Evolutionary conservation across 2,329 filamentous ascomycete species (phyloP).

Genomic region (Keithomyces neogunnii): DNA sequence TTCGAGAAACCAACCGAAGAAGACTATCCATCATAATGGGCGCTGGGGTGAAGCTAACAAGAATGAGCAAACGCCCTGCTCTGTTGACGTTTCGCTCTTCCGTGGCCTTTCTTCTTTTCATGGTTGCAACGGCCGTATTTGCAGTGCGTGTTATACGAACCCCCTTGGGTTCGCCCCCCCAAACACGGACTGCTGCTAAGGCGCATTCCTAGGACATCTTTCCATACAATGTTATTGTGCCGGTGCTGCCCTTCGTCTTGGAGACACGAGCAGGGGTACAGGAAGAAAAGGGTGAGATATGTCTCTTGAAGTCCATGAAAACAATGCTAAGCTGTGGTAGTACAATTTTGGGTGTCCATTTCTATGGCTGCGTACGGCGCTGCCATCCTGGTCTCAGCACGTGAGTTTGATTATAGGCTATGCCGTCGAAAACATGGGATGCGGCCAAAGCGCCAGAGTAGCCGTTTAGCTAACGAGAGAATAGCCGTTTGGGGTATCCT

Average conservation of each 20-base stretch:
- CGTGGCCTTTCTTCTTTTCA: constrained; percentile 21
- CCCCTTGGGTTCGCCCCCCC: background rate
- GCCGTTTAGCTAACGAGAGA: background rate
- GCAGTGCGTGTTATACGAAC: constrained; percentile 14
- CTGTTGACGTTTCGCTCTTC: constrained; percentile 23
- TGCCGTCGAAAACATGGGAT: background rate
- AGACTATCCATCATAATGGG: constrained; percentile 9
- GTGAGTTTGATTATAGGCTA: constrained; percentile 12
- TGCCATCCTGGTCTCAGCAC: constrained; percentile 21
- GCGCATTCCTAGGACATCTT: constrained; percentile 22
- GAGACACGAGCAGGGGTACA: constrained; percentile 16
- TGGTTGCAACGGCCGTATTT: constrained; percentile 25
- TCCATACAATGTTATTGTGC: constrained; percentile 25
- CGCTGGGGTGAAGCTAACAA: constrained; percentile 8
- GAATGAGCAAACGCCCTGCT: constrained; percentile 16
- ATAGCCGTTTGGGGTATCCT: constrained; percentile 27
- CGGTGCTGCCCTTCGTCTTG: constrained; percentile 24
- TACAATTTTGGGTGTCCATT: constrained; percentile 28
- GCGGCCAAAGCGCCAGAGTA: background rate
- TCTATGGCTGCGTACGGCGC: constrained; percentile 25
- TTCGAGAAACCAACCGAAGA: background rate
- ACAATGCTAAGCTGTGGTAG: constrained; percentile 6
- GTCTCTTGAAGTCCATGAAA: background rate
- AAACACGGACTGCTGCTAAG: background rate
- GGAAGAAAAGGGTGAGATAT: constrained; percentile 11